A percentile compares a stretch with the other conserved stretches of the same genome.
phyloP scores from a whole-genome alignment of 2,329 filamentous ascomycete genomes.

The Plenodomus lindquistii region DNA sequence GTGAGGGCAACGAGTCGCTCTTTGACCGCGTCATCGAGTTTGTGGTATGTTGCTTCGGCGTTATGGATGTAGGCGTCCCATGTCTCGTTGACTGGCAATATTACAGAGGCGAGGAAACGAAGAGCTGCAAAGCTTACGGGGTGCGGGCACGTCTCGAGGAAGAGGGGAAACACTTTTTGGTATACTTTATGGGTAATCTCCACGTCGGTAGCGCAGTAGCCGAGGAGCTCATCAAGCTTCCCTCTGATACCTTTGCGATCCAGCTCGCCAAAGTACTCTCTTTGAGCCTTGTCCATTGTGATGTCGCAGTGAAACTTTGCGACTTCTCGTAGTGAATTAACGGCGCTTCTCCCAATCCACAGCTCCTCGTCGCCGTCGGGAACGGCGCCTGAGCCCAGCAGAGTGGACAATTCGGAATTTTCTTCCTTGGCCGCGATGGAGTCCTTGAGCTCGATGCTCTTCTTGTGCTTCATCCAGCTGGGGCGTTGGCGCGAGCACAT shows the following conservation, averaged over 20 bases:
- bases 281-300: conserved; percentile 83
- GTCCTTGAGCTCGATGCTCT: conserved; percentile 82
- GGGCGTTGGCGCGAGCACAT: conserved; percentile 98
- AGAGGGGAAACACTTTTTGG: conserved; percentile 87
- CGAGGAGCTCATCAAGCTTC: conserved; percentile 79
- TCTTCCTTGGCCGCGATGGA: conserved; percentile 73
- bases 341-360: conserved; percentile 92
- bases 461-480: conserved; percentile 96
- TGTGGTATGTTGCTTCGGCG: conserved; percentile 82
- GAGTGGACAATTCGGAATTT: conserved; percentile 69
- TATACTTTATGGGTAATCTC: conserved; percentile 93
- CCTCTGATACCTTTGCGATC: conserved; percentile 70
- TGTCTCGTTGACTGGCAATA: conserved; percentile 82
- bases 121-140: conserved; percentile 96
- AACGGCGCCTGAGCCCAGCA: conserved; percentile 69
- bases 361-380: conserved; percentile 88
- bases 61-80: conserved; percentile 86
- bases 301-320: conserved; percentile 95
- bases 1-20: conserved; percentile 74
- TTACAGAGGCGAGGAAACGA: conserved; percentile 89
- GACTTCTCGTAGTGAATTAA: conserved; percentile 93
- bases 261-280: conserved; percentile 84
- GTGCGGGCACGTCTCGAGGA: conserved; percentile 87
- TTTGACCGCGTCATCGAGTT: conserved; percentile 75
- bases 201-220: conserved; percentile 96